A percentile compares a stretch with the other conserved stretches of the same genome.
Conservation (phyloP, 1,284 basidiomycete species). For the Kalmanozyma brasiliensis region DNA sequence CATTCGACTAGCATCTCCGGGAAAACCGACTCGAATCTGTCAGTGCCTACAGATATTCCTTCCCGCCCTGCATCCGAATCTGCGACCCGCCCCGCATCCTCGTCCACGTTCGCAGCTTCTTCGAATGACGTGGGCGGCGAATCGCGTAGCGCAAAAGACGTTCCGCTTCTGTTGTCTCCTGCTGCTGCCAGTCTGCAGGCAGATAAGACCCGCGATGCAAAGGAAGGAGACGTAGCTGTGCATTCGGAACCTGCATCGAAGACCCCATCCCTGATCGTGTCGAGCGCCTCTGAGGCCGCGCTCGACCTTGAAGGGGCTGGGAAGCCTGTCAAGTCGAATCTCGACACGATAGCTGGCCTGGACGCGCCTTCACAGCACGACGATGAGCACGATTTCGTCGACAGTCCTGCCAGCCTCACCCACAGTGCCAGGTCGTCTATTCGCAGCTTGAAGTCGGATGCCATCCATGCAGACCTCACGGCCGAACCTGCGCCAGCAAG, state of each 20-base stretch:
- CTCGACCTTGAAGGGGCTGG: conserved; percentile 6
- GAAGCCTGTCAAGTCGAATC: background rate
- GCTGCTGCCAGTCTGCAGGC: background rate
- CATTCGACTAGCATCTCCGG: conserved; percentile 23
- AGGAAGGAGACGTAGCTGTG: conserved; percentile 1
- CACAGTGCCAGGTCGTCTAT: conserved; percentile 31
- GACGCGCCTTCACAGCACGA: conserved; percentile 6
- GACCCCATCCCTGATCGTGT: conserved; percentile 29
- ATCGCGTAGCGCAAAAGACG: background rate
- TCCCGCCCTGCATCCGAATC: conserved; percentile 27
- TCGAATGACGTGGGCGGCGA: background rate
- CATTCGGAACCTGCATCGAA: background rate
- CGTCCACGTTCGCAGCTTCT: background rate
- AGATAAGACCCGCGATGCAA: conserved; percentile 5
- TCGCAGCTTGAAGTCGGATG: conserved; percentile 26
- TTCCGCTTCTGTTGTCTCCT: background rate
- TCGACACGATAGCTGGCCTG: background rate
- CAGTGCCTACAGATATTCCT: conserved; percentile 4
- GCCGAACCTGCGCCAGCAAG: background rate
- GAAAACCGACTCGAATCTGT: conserved; percentile 18
- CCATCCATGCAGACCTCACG: conserved; percentile 1
- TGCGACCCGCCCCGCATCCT: conserved; percentile 1
- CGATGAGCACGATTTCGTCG: conserved; percentile 26
- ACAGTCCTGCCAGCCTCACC: conserved; percentile 35
- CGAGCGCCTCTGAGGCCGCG: conserved; percentile 34